Percentiles rank a stretch among this genome's conserved stretches.
These are phyloP conservation scores for Acmispon strigosus DNA, from an alignment of 306 rosid genomes.

Conservation along the genomic window DNA sequence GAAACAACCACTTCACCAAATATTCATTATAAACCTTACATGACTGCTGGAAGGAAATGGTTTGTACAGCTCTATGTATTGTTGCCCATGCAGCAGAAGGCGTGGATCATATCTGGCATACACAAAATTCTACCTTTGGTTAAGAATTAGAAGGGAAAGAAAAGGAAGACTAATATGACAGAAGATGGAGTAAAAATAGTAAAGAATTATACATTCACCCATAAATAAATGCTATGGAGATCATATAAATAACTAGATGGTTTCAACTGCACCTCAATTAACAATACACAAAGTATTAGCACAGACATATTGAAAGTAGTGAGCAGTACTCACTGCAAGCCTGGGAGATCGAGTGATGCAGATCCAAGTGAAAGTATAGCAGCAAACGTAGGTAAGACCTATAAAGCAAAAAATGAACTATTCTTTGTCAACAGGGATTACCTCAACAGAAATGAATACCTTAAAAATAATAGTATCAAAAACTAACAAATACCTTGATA, in stretches of 20 bases:
- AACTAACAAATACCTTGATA: constrained; percentile 48
- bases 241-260: neutral
- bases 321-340: constrained; percentile 64
- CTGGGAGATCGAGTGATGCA: constrained; percentile 40
- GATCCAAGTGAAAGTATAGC: constrained; percentile 42
- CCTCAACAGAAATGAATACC: neutral
- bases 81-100: constrained; percentile 89
- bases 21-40: constrained; percentile 48
- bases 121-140: neutral
- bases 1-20: constrained; percentile 9
- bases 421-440: neutral
- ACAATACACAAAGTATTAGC: neutral
- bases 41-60: constrained; percentile 70
- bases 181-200: neutral
- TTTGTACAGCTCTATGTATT: constrained; percentile 78
- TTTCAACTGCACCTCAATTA: neutral
- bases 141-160: neutral
- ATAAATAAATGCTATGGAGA: neutral
- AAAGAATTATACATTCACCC: neutral
- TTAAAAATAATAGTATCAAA: neutral
- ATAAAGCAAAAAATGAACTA: neutral
- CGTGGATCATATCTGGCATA: constrained; percentile 70
- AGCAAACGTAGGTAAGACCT: constrained; percentile 93
- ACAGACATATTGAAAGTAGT: constrained; percentile 6
- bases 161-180: constrained; percentile 10